Evolutionary conservation across 768 basidiomycete species (phyloP), one percentile per base, ranked within the genome.

Genomic region (Chalciporus piperatus): DNA sequence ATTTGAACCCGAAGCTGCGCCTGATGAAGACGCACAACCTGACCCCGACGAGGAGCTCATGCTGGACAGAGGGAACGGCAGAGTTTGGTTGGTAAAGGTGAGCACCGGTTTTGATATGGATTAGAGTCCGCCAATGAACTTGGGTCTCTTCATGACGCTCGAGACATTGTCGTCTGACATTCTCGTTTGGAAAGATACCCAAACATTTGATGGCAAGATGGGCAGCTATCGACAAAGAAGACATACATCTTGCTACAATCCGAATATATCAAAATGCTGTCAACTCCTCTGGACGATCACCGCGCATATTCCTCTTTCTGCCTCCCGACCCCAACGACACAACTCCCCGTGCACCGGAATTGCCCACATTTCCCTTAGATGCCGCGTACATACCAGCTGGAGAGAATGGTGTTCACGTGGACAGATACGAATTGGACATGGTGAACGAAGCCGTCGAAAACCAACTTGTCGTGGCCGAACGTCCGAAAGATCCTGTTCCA

Each of bases 21-120:
- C 62, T 4, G 85, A 86, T 0, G 87, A 87, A 1, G 85, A 84
- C 41, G 56, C 73, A 1, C 83, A 82, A 63, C 89, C 85, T 0
- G 89, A 91, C 59, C 89, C 89, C 1, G 88, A 93, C 54, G 89
- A 92, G 66, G 78, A 83, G 41, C 74, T 93, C n/a, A 85, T 89
- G 79, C 72, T 90, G 32, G 82, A 87, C 66, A 78, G 83, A 54
- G 85, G 84, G 17, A 81, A 82, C 43, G 86, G 89, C 41, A 73
- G 82, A 55, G 85, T 91, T 16, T 94, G 90, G 91, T 75, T 92
- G 39, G 89, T 92, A 62, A 92, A 92, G 81, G 90, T 89, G 59
- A 59, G 76, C 67, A 32, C n/a, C 47, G 20, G n/a, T n/a, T n/a
- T 39, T 19, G n/a, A 33, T 17, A 25, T 22, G 25, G 25, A 25